Evolutionary conservation across 2,329 filamentous ascomycete species (phyloP), one percentile per base, ranked within the genome.

Genomic region (Fusarium udum): DNA sequence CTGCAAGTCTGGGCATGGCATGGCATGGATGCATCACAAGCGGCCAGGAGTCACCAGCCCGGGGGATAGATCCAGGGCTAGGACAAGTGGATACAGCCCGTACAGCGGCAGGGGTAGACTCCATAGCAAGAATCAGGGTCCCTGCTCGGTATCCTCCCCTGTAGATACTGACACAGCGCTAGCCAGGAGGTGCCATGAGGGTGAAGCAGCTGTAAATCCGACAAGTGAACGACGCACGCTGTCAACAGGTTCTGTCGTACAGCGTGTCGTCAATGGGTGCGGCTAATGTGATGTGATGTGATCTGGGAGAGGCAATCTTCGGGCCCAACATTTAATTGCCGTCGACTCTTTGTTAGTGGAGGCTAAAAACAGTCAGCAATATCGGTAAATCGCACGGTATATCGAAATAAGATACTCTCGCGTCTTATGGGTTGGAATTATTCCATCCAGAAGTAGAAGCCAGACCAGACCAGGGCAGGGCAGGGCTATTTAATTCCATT

Each of bases 151-250:
- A 51, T 59, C 55, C 43, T 71, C 55, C 71, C 71, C 71, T 71
- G 71, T 73, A 74, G 67, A 68, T 57, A 74, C 71, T 74, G 71
- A 73, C 71, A 73, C 71, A 69, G 56, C 71, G 62, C 71, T 74
- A 74, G 71, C 71, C 61, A 64, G 71, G 71, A 74, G 59, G 40
- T 40, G 52, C 48, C 53, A 46, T 70, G 67, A 70, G 40, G 39
- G 31, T 51, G 36, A 40, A 37, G 52, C 31, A 57, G 48, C 48
- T 52, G 57, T 70, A 63, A 46, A 67, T 67, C 51, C 52, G 43
- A 66, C 61, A 46, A 69, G 43, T 46, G 45, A 52, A 62, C 53
- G 58, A 39, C 32, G 22, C 51, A 39, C 32, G 32, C 56, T 48
- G 52, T 56, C 24, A 22, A 39, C 37, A 67, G 55, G 40, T 59